Evolutionary conservation across 805 yeast genomes (phyloP).

Genomic region (Metschnikowia lochheadii): DNA sequence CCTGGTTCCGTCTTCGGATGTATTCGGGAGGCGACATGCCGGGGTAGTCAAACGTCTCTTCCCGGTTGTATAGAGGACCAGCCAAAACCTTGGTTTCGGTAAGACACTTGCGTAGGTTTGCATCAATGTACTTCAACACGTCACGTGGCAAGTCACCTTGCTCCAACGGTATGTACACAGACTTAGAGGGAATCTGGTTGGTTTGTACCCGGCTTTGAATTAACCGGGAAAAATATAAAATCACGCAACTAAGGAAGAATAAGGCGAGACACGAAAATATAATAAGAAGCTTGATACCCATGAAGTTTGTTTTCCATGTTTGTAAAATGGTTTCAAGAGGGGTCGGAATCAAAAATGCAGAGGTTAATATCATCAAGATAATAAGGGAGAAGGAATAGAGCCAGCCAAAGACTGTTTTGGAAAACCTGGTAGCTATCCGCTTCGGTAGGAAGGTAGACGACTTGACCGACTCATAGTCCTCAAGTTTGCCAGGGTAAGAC

Average conservation of each 20-base stretch:
- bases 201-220: constrained; percentile 53
- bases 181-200: constrained; percentile 63
- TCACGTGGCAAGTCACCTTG: constrained; percentile 40
- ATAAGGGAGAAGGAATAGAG: constrained; percentile 43
- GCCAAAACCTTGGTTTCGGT: constrained; percentile 30
- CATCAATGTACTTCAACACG: constrained; percentile 24
- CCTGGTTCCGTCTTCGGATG: constrained; percentile 30
- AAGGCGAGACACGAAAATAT: constrained; percentile 68
- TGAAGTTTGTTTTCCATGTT: constrained; percentile 48
- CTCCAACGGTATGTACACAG: constrained; percentile 66
- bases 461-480: not conserved
- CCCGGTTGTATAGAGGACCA: constrained; percentile 30
- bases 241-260: constrained; percentile 47
- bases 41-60: constrained; percentile 30
- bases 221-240: constrained; percentile 57
- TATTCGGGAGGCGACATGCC: constrained; percentile 42
- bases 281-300: constrained; percentile 77
- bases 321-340: constrained; percentile 76
- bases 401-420: constrained; percentile 32
- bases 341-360: constrained; percentile 64
- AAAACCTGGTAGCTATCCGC: constrained; percentile 16
- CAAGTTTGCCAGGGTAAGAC: not conserved
- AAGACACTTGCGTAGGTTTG: constrained; percentile 24
- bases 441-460: constrained; percentile 10
- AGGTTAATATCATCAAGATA: constrained; percentile 28